These are phyloP conservation scores for Aeschynomene evenia DNA, from an alignment of 306 rosid genomes.

Conservation along the genomic window DNA sequence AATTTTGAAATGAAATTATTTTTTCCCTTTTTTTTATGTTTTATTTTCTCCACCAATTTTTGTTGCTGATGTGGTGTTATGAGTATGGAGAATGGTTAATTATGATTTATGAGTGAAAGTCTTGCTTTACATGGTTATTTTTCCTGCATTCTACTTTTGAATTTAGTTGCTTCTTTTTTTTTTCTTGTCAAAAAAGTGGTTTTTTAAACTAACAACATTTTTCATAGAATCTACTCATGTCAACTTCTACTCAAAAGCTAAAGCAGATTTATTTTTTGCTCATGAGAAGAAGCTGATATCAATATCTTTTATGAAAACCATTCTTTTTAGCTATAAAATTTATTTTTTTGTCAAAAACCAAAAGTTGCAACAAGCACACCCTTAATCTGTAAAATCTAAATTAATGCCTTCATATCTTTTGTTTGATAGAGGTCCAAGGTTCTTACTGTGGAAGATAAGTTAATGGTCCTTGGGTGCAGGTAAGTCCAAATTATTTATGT, in stretches of 20 bases:
- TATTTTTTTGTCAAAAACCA: no score
- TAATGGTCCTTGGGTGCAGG: conserved; percentile 87
- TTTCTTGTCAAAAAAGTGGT: no score
- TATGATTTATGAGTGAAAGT: not conserved
- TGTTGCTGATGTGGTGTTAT: not conserved
- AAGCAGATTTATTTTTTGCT: no score
- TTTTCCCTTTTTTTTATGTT: not conserved
- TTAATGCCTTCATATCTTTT: not conserved
- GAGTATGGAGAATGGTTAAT: not conserved
- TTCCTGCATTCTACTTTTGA: not conserved
- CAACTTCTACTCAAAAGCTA: not conserved
- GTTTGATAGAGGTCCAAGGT: conserved; percentile 71
- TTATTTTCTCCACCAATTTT: not conserved
- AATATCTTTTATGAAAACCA: no score
- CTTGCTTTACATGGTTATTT: not conserved
- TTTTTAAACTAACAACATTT: no score
- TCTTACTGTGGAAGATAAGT: conserved; percentile 87
- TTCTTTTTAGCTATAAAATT: no score
- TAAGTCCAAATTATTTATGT: conserved; percentile 22
- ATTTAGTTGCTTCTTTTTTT: not conserved
- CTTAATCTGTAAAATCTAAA: not conserved
- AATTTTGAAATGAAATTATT: not conserved
- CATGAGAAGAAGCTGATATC: no score
- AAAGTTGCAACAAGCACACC: no score
- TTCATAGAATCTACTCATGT: no score